Evolutionary conservation across 306 rosid genomes (phyloP), one percentile per base, ranked within the genome.

Genomic region (Ammopiptanthus mongolicus): DNA sequence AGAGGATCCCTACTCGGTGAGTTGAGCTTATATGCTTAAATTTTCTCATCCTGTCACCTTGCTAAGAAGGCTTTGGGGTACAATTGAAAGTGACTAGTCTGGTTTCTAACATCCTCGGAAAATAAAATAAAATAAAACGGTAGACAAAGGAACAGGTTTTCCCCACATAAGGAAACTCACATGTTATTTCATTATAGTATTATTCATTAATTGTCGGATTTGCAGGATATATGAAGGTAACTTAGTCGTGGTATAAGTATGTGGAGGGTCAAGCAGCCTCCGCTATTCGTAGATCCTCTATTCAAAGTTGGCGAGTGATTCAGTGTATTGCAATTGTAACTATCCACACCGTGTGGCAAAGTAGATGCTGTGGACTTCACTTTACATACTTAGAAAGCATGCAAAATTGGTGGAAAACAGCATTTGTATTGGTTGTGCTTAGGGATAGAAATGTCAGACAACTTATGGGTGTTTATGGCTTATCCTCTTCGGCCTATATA

Each of bases 11-110:
- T n/a, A n/a, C n/a, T 74, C 55, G 63, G 28, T 41, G 77, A 13
- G 69, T 70, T 63, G 23, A 55, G 78, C 8, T 53, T 55, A 8
- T 51, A 34, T 55, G 64, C 46, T 46, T 60, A 3, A 22, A 67
- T 17, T 4, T 28, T 81, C 15, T 76, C 22, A 31, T 55, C 22
- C 0, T 76, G 44, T 81, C 46, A 41, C 62, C 8, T 60, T 39
- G 42, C 6, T 29, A 3, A 37, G 22, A 13, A 8, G 58, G 25
- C 50, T 25, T 1, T 58, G 3, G 31, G 79, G 64, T 42, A 44
- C 65, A 69, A 18, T 19, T 78, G 75, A 65, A 74, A 50, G 64
- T 75, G 84, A 70, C 75, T 55, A 12, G 65, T 36, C 37, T 69
- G 71, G 65, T 37, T 23, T 47, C 53, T 28, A 12, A 70, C 64